Base-by-base conservation (phyloP, 257 asterid genomes). In the Schizonepeta tenuifolia region DNA sequence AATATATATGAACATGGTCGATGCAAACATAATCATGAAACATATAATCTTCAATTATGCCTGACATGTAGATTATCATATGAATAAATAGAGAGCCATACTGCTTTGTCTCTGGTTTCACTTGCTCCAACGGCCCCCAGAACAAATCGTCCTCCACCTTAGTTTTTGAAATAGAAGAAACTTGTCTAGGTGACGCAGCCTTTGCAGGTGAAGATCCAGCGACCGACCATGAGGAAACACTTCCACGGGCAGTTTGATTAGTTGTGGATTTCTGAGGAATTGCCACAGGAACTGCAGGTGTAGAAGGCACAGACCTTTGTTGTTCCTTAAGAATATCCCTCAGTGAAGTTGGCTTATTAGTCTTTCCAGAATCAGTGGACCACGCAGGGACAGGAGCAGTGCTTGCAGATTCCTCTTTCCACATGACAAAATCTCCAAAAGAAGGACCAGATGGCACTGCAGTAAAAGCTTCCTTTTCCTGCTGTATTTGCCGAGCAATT, bases 241-340 rank as follows among this genome's bases (percentile, higher is more conserved):
- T 83, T 44, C 86, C 96, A 53, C 81, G 86, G 53, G 85, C 75
- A 64, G 90, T 81, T 79, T 88, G 94, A 74, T 63, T 84, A 26
- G 86, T 21, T 65, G 82, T 73, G 79, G 90, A 75, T 80, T 87
- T 92, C 80, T 80, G 95, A 67, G 91, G 83, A 35, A 81, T 57
- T 67, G 93, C 90, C 80, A 87, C 80, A 35, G 80, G 94, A 41
- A 43, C 40, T 26, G 78, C 44, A 74, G 77, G 55, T 36, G 80
- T 78, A 57, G 93, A 81, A 66, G 90, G 17, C 33, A 43, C 80
- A 70, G 84, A 90, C 67, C 47, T 90, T 56, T 75, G 96, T 75
- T 95, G 99, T 78, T 95, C 98, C 82, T 88, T 92, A 5, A 86
- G 88, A 75, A 95, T 95, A 79, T 95, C 99, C 84, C 99, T 86